Percentiles rank a stretch among this genome's conserved stretches.
Conservation (phyloP, 2,329 filamentous ascomycete genomes). For the Talaromyces sp. region DNA sequence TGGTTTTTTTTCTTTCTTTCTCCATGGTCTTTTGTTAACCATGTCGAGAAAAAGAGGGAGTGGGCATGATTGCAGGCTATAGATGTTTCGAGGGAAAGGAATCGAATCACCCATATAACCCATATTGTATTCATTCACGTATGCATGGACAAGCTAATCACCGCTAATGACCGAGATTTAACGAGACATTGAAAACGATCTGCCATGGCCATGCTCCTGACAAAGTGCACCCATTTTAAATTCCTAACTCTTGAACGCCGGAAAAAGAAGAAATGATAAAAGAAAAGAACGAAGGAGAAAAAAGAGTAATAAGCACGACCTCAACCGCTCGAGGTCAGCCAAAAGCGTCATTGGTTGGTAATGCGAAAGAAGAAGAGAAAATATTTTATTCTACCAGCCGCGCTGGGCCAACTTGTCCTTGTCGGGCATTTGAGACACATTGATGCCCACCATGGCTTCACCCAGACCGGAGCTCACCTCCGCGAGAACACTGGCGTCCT, state of each 20-base stretch:
- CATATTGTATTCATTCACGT: not conserved
- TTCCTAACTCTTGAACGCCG: not conserved
- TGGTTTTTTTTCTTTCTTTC: not conserved
- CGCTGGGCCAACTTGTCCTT: constrained; percentile 77
- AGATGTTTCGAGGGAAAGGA: not conserved
- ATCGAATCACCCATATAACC: not conserved
- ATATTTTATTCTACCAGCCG: constrained; percentile 64
- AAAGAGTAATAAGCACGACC: too few species aligned
- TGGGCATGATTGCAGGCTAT: not conserved
- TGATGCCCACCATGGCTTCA: constrained; percentile 98
- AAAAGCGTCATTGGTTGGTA: constrained; percentile 3
- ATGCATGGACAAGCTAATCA: not conserved
- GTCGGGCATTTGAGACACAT: constrained; percentile 70
- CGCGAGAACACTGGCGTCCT: constrained; percentile 77
- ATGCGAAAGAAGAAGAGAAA: not conserved
- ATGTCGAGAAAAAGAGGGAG: not conserved
- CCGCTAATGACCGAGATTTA: not conserved
- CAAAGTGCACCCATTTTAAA: not conserved
- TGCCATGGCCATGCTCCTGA: not conserved
- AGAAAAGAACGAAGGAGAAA: not conserved
- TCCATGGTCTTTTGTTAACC: not conserved
- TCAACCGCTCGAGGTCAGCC: constrained; percentile 1
- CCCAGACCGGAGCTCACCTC: constrained; percentile 83
- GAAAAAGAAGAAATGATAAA: not conserved
- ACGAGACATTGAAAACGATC: not conserved